phyloP scores from a whole-genome alignment of 2,329 filamentous ascomycete species.

The Arthroderma uncinatum region DNA sequence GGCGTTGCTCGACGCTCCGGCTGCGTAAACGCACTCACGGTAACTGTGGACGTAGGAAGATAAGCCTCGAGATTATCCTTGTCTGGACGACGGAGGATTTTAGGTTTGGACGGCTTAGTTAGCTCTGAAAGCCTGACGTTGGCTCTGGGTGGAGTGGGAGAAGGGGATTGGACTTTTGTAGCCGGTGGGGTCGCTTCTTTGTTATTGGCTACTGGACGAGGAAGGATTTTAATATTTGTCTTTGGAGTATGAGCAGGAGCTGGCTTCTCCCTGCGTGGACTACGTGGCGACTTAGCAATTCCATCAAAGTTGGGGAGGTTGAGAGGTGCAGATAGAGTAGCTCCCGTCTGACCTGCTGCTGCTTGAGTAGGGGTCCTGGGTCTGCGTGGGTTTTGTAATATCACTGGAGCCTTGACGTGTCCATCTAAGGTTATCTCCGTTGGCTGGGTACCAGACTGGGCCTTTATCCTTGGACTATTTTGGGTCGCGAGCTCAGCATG shows the following conservation, averaged over 20 bases:
- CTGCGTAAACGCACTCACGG: constrained; percentile 18
- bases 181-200: constrained; percentile 15
- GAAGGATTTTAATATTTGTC: constrained; percentile 26
- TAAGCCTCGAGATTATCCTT: constrained; percentile 25
- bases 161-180: constrained; percentile 8
- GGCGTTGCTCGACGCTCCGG: constrained; percentile 10
- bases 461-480: constrained; percentile 12
- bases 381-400: constrained; percentile 11
- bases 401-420: constrained; percentile 5
- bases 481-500: constrained; percentile 39
- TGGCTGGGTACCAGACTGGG: background rate
- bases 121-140: constrained; percentile 24
- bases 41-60: constrained; percentile 21
- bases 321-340: constrained; percentile 32
- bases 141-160: constrained; percentile 11
- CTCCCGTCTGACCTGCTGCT: constrained; percentile 20
- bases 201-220: constrained; percentile 26
- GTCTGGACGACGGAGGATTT: constrained; percentile 43
- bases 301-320: constrained; percentile 32
- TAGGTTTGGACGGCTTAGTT: constrained; percentile 42
- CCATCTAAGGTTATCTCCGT: background rate
- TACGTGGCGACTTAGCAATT: constrained; percentile 18
- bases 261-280: constrained; percentile 19
- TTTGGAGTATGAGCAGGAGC: background rate
- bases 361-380: constrained; percentile 14